These are phyloP conservation scores for Boletus rubescentipes DNA, from an alignment of 768 basidiomycete species.

Conservation along the genomic window DNA sequence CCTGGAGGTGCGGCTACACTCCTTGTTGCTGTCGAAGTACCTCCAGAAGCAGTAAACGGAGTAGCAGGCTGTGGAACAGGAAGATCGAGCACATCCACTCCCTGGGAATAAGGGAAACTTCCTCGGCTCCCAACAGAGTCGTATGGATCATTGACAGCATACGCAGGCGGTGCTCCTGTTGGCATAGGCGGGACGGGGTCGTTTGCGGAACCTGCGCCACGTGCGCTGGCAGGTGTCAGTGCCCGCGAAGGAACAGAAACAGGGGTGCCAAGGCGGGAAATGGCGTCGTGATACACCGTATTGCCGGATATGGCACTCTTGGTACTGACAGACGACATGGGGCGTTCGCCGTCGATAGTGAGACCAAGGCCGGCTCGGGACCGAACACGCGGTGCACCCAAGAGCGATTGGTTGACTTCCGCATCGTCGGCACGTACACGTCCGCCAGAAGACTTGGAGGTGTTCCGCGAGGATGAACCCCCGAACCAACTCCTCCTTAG, in stretches of 20 bases:
- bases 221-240: constrained; percentile 42
- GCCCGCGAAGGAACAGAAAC: constrained; percentile 43
- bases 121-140: constrained; percentile 24
- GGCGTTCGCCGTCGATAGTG: constrained; percentile 45
- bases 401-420: constrained; percentile 44
- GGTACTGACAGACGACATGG: constrained; percentile 56
- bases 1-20: constrained; percentile 37
- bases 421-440: constrained; percentile 40
- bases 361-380: constrained; percentile 38
- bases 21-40: constrained; percentile 26
- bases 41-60: constrained; percentile 45
- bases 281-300: constrained; percentile 64
- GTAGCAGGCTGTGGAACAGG: constrained; percentile 59
- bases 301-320: constrained; percentile 52
- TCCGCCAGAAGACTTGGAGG: constrained; percentile 30
- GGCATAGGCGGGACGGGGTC: constrained; percentile 19
- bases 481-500: constrained; percentile 62
- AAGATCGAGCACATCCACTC: constrained; percentile 50
- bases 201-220: constrained; percentile 11
- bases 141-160: constrained; percentile 32
- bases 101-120: constrained; percentile 28
- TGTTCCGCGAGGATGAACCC: constrained; percentile 30
- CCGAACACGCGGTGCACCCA: constrained; percentile 26
- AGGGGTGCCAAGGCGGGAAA: constrained; percentile 46
- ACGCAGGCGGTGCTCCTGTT: constrained; percentile 30